Evolutionary conservation across 2,329 filamentous ascomycete genomes (phyloP).

Genomic region (Calonectria pauciramosa): DNA sequence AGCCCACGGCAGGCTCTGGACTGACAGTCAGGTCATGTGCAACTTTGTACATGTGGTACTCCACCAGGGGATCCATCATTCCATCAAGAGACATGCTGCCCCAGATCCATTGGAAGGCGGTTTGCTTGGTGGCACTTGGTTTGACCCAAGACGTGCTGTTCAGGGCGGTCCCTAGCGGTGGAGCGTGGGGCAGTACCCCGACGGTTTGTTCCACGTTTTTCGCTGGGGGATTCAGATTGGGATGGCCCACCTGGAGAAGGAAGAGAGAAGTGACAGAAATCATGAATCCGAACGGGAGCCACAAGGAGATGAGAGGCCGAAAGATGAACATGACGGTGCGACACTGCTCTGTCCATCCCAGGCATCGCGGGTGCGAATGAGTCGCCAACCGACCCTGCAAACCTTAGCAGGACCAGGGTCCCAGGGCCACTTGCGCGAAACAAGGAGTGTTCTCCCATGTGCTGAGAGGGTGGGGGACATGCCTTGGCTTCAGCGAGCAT

Average conservation of each 20-base stretch:
- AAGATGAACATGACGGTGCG: conserved; percentile 1
- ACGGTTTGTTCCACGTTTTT: conserved; percentile 28
- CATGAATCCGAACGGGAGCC: background rate
- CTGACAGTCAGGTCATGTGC: conserved; percentile 2
- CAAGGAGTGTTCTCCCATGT: conserved; percentile 6
- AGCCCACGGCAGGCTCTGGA: background rate
- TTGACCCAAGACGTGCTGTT: conserved; percentile 36
- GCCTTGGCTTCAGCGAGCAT: conserved; percentile 20
- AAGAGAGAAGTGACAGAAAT: background rate
- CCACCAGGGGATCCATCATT: conserved; percentile 15
- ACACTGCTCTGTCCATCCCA: background rate
- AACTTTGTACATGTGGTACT: conserved; percentile 1
- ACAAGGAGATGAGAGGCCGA: background rate
- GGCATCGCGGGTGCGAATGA: conserved; percentile 2
- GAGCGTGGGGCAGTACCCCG: conserved; percentile 22
- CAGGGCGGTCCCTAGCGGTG: conserved; percentile 42
- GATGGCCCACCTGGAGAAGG: conserved; percentile 10
- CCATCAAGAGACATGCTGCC: conserved; percentile 21
- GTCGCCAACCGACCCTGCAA: conserved; percentile 18
- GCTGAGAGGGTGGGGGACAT: conserved; percentile 14
- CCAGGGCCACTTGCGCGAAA: conserved; percentile 3
- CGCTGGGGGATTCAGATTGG: conserved; percentile 3
- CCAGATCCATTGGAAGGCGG: conserved; percentile 12
- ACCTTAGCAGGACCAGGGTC: conserved; percentile 21
- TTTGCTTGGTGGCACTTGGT: conserved; percentile 32